Percentiles rank a stretch among this genome's conserved stretches.
phyloP scores from a whole-genome alignment of 2,329 filamentous ascomycete genomes.

The Coniochaeta sp. region DNA sequence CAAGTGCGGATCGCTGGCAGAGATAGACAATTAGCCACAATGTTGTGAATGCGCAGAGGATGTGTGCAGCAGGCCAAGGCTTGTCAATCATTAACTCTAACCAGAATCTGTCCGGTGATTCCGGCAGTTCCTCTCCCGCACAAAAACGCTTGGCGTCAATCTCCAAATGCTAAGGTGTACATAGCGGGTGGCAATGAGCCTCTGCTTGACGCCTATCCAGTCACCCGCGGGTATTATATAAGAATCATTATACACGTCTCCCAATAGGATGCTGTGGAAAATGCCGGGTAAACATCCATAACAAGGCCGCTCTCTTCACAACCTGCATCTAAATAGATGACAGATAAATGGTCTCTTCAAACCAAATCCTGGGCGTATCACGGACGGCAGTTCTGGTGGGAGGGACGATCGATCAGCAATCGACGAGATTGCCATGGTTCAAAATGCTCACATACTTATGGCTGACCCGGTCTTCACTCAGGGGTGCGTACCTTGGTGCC shows the following conservation, averaged over 20 bases:
- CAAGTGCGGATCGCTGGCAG: background rate
- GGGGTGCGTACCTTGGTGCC: background rate
- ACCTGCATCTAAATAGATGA: conserved; percentile 1
- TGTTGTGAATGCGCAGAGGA: background rate
- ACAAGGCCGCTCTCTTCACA: background rate
- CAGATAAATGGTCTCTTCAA: background rate
- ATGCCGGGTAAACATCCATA: background rate
- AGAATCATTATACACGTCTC: background rate
- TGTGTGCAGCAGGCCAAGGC: background rate
- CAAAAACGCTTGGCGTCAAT: background rate
- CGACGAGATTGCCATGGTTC: background rate
- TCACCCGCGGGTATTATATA: background rate
- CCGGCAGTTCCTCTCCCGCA: conserved; percentile 1
- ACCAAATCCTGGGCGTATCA: background rate
- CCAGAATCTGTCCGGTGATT: background rate
- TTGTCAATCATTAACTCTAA: conserved; percentile 1
- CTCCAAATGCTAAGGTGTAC: background rate
- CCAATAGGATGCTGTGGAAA: background rate
- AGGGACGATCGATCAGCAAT: background rate
- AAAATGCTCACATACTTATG: background rate
- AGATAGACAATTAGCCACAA: background rate
- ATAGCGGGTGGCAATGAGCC: background rate
- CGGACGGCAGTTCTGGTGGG: background rate
- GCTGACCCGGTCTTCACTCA: background rate
- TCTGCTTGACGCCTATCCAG: background rate